Evolutionary conservation across 2,329 filamentous ascomycete species (phyloP), one percentile per base, ranked within the genome.

Genomic region (Coleophoma crateriformis): DNA sequence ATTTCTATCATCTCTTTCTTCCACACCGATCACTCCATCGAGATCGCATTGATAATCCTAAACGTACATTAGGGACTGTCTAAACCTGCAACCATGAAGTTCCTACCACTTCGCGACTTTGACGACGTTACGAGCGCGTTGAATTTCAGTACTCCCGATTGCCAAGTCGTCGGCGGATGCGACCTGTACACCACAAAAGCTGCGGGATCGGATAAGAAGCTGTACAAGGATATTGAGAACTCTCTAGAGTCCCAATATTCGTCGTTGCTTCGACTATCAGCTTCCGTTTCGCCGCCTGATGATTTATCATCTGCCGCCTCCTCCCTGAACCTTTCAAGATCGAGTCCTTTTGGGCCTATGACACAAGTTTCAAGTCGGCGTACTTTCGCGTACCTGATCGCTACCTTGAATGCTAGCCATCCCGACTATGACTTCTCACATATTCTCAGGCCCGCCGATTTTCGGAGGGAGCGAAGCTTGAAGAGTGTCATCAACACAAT

Each of bases 181-280:
- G 94, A 99, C 68, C 79, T 97, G 15, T 99, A 96, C 75, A 97
- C 92, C 10, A 96, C 91, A 22, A 99, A 99, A 71, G 91, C 94
- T 32, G 90, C 92, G 49, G 90, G 91, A 42, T 85, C 86, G 55
- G 94, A 99, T 68, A 96, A 96, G 79, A 97, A 97, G 67, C 77
- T 99, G 8, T 96, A 96, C 76, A 95, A 91, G 71, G 88, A 86
- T 65, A 97, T 99, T 64, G 91, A 96, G 66, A 84, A 88, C 64
- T 90, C 88, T 32, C 81, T 99, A 51, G 90, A 95, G 68, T 87
- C 88, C 35, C 90, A 96, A 68, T 90, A 97, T 76, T 88, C 90
- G 59, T 88, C 90, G 7, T 81, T 95, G 2, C 76, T 96, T 45
- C 87, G 90, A 55, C 81, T 96, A 27, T 91, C 92, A 32, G 88